Evolutionary conservation across 805 yeast species (phyloP).

Genomic region (Lipomyces sp.): DNA sequence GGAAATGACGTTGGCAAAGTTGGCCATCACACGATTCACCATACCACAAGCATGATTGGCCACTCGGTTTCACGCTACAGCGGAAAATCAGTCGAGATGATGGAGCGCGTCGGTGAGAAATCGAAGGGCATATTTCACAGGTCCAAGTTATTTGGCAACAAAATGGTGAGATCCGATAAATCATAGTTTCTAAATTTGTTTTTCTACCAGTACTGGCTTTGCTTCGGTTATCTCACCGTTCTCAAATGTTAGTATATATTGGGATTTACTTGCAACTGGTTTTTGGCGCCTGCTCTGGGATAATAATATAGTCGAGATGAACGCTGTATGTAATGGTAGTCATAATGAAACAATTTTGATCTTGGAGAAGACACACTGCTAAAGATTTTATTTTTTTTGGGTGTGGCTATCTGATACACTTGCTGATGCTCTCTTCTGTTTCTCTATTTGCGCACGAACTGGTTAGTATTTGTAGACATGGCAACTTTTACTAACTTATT

Average conservation of each 20-base stretch:
- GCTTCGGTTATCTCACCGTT: background rate
- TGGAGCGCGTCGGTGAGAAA: slow-evolving; percentile 32
- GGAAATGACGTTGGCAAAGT: background rate
- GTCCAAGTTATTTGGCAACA: slow-evolving; percentile 23
- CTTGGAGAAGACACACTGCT: background rate
- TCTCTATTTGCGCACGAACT: background rate
- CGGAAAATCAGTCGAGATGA: slow-evolving; percentile 28
- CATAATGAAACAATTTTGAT: background rate
- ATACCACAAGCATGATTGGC: slow-evolving; percentile 28
- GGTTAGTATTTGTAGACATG: background rate
- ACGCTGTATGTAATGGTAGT: background rate
- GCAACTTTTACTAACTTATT: background rate
- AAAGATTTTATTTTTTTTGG: background rate
- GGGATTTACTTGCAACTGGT: background rate
- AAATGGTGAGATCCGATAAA: slow-evolving; percentile 19
- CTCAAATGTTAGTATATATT: background rate
- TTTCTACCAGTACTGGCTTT: background rate
- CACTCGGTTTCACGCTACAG: slow-evolving; percentile 28
- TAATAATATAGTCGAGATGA: background rate
- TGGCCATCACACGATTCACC: slow-evolving; percentile 14
- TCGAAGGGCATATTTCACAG: slow-evolving; percentile 20
- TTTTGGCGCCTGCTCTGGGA: background rate
- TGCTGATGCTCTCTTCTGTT: background rate
- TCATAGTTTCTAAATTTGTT: background rate
- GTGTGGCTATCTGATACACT: background rate